Evolutionary conservation across 1,284 basidiomycete genomes (phyloP), one percentile per base, ranked within the genome.

Genomic region (Tylopilus orsonianus): DNA sequence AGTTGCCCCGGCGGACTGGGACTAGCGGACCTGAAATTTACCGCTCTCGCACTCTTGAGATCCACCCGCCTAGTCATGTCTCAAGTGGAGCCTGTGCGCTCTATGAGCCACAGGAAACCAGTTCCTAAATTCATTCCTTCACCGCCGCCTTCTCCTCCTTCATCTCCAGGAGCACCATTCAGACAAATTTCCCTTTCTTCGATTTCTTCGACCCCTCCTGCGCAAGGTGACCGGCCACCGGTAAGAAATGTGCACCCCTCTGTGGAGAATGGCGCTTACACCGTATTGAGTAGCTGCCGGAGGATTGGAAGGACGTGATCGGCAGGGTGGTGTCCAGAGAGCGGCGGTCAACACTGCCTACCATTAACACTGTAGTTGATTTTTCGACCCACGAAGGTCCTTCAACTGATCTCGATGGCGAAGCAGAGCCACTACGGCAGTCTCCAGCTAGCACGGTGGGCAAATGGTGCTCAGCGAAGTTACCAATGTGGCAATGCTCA

Each of bases 71-170:
- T 16, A 47, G 38, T 33, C 50, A 65, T 68, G 66, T 54, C 56
- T 35, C 61, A 58, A 39, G 49, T 39, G 50, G 63, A 65, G 30
- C 64, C 62, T 41, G 50, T 45, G 46, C 72, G 70, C 70, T 60
- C 68, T 64, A 78, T 77, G 75, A 80, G 78, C 62, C 80, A 83
- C 63, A 74, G 84, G 44, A 86, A 86, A 61, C 83, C 83, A 32
- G 83, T 77, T 32, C 83, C 84, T 2, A 68, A 68, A 48, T 83
- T 79, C 63, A 72, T 83, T 24, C 83, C 83, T 32, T 81, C 83
- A 12, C 81, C 79, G 13, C 76, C 77, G 41, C 64, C 72, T 9
- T 77, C 78, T 5, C 78, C 69, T 33, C 60, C 61, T 4, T 59
- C 63, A 26, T 60, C 59, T 30, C 62, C 62, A 49, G 55, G 60